Base-by-base conservation (phyloP, 805 yeast genomes). In the Lipomyces spencermartinsiae region DNA sequence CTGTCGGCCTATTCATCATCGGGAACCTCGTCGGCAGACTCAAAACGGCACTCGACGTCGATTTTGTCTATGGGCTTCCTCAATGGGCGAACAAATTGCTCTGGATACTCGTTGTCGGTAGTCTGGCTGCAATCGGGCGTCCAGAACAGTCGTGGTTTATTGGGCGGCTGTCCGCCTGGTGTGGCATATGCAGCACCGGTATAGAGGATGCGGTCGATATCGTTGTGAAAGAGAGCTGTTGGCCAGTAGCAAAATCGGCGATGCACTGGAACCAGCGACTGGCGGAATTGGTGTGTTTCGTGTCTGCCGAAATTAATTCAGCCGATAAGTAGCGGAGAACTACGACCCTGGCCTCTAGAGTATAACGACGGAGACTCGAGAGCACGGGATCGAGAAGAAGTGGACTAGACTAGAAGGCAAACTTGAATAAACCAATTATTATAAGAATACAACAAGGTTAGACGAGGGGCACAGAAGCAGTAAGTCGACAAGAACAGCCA, bases 11-110 rank as follows among this genome's bases (percentile, higher is more conserved):
- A 35, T 10, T 35, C 12, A 10, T 35, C 16, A 1, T 4, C 14
- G 54, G 29, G 5, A 49, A 49, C n/a, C 54, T 49, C n/a, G 54
- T 49, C 54, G 16, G 25, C 54, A 49, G 54, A 49, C 54, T 4
- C 53, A 49, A 49, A n/a, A n/a, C n/a, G n/a, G n/a, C n/a, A n/a
- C n/a, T 49, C 54, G 4, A 12, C 10, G 54, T 49, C 54, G 29
- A 49, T n/a, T 10, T 49, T 10, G 2, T 7, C 54, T n/a, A 8
- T 49, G n/a, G n/a, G 29, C 54, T 49, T 14, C 16, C 25, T 49
- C 54, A 10, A 49, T 49, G 54, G 53, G 25, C 19, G 16, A 14
- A 2, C 29, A n/a, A 49, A 49, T 12, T 49, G 54, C 54, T 49
- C 53, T 46, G 53, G 53, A n/a, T 46, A n/a, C 53, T 46, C 2